A percentile compares a stretch with the other conserved stretches of the same genome.
These are phyloP conservation scores for Rhizoclosmatium hyalinum DNA, from an alignment of 371 early-diverging fungal species.

Conservation along the genomic window DNA sequence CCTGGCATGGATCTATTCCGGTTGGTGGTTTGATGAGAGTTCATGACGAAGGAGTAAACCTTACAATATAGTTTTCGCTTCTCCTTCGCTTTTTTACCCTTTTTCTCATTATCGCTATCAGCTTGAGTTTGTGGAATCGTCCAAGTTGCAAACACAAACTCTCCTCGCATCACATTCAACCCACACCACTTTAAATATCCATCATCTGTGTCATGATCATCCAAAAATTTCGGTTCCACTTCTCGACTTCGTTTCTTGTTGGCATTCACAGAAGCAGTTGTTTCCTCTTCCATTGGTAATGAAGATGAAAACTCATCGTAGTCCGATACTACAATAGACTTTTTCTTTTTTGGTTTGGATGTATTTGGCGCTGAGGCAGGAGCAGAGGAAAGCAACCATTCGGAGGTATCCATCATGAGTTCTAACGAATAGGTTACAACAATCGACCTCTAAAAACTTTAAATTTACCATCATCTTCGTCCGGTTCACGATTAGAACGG, in stretches of 20 bases:
- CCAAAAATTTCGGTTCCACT: background rate
- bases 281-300: too few species aligned
- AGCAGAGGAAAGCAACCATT: too few species aligned
- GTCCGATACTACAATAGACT: too few species aligned
- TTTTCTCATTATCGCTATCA: background rate
- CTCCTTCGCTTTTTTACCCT: background rate
- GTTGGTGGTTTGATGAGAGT: background rate
- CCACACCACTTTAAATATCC: conserved; percentile 1
- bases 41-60: background rate
- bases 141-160: conserved; percentile 3
- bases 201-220: background rate
- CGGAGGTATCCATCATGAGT: too few species aligned
- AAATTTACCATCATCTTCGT: too few species aligned
- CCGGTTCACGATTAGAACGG: too few species aligned
- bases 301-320: too few species aligned
- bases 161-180: background rate
- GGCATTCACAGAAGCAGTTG: too few species aligned
- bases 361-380: too few species aligned
- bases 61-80: background rate
- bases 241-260: background rate
- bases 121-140: background rate
- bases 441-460: too few species aligned
- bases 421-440: too few species aligned
- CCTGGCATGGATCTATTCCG: background rate
- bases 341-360: too few species aligned